phyloP scores from a whole-genome alignment of 2,329 filamentous ascomycete species.

The Lachnum nothofagi region DNA sequence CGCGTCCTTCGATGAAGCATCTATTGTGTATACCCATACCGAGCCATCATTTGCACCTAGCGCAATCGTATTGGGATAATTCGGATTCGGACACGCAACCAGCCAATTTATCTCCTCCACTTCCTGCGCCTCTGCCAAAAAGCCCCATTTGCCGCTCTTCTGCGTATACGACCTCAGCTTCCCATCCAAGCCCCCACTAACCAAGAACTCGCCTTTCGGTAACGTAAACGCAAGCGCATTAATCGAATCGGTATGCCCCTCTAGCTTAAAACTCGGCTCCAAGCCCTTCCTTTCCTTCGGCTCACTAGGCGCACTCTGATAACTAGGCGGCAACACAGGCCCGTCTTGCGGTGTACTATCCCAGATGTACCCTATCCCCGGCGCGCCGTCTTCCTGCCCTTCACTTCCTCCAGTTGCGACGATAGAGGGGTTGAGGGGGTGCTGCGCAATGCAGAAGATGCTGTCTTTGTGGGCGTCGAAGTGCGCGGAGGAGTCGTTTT shows the following conservation, averaged over 20 bases:
- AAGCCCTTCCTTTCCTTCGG: slow-evolving; percentile 56
- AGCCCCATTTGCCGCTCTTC: slow-evolving; percentile 10
- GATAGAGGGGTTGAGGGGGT: slow-evolving; percentile 71
- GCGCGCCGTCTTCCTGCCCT: slow-evolving; percentile 49
- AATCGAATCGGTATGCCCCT: slow-evolving; percentile 89
- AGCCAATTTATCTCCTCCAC: slow-evolving; percentile 96
- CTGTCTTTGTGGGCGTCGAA: slow-evolving; percentile 88
- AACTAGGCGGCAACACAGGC: slow-evolving; percentile 72
- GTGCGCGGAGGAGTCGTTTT: slow-evolving; percentile 90
- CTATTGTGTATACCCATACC: slow-evolving; percentile 93
- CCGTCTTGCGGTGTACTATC: slow-evolving; percentile 62
- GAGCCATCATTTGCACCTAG: slow-evolving; percentile 85
- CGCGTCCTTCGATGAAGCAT: slow-evolving; percentile 53
- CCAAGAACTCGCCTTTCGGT: slow-evolving; percentile 74
- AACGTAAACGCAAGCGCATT: slow-evolving; percentile 81
- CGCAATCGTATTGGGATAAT: slow-evolving; percentile 74
- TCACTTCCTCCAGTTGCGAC: slow-evolving; percentile 80
- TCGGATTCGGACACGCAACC: slow-evolving; percentile 63
- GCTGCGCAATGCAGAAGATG: slow-evolving; percentile 91
- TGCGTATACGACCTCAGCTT: slow-evolving; percentile 46
- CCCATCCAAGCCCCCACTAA: slow-evolving; percentile 86
- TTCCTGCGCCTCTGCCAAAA: slow-evolving; percentile 63
- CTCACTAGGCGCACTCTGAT: slow-evolving; percentile 60
- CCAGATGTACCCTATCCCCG: slow-evolving; percentile 84
- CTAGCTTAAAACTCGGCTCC: slow-evolving; percentile 64